These are phyloP conservation scores for Saccharomycopsis javanensis DNA, from an alignment of 805 yeast genomes.

Conservation along the genomic window DNA sequence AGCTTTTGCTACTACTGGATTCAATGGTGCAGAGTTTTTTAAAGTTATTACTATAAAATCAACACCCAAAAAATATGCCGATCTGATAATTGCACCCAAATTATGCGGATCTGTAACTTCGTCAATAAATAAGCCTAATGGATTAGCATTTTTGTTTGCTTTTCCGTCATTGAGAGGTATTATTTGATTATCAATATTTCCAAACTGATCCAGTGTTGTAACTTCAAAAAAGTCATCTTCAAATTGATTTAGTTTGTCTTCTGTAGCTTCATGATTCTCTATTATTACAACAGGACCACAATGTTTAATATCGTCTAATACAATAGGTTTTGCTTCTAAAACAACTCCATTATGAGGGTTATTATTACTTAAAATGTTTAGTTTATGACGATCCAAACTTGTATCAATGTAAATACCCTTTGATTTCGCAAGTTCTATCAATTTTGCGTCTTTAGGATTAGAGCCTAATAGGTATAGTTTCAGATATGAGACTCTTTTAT, in stretches of 20 bases:
- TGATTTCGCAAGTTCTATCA: constrained; percentile 39
- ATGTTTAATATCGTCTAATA: neutral
- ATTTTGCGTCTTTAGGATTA: constrained; percentile 29
- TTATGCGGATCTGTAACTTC: constrained; percentile 60
- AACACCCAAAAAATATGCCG: constrained; percentile 49
- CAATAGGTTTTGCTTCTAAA: constrained; percentile 13
- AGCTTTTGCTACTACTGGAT: constrained; percentile 72
- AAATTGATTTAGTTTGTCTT: neutral
- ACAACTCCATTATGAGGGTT: constrained; percentile 18
- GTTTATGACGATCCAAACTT: constrained; percentile 20
- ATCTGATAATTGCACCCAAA: constrained; percentile 45
- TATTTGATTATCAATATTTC: neutral
- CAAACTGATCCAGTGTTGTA: neutral
- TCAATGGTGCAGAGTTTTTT: constrained; percentile 51
- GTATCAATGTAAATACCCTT: constrained; percentile 24
- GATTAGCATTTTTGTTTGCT: constrained; percentile 22
- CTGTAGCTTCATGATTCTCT: neutral
- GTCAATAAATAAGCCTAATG: constrained; percentile 39
- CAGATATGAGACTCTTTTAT: constrained; percentile 42
- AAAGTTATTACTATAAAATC: constrained; percentile 46
- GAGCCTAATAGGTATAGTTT: constrained; percentile 40
- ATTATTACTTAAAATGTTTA: constrained; percentile 12
- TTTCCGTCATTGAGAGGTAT: neutral
- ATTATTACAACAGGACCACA: constrained; percentile 6
- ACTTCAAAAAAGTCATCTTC: constrained; percentile 3